Evolutionary conservation across 768 basidiomycete species (phyloP).

Genomic region (Rickenella mellea): DNA sequence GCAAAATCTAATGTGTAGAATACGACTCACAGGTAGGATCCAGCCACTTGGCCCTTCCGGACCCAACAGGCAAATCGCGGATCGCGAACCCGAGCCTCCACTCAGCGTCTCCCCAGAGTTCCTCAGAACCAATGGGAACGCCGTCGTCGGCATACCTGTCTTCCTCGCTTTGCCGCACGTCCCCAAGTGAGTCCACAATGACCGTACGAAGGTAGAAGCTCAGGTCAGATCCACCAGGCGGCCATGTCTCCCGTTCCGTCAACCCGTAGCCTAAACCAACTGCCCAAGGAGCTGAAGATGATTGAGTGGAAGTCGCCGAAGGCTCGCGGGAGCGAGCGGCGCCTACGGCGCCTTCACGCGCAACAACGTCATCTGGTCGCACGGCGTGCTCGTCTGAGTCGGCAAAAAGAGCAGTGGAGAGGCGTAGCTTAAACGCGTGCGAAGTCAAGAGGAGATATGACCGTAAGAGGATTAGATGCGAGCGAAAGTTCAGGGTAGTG

Average conservation of each 20-base stretch:
- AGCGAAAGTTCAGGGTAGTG: constrained; percentile 56
- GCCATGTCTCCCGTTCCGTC: constrained; percentile 73
- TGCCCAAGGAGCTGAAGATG: constrained; percentile 32
- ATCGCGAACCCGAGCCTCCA: constrained; percentile 69
- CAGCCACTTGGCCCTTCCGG: constrained; percentile 67
- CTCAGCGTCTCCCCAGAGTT: constrained; percentile 19
- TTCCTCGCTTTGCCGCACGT: constrained; percentile 1
- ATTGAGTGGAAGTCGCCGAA: constrained; percentile 14
- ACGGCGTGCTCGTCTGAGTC: constrained; percentile 58
- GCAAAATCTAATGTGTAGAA: not conserved
- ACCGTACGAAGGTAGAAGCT: constrained; percentile 79
- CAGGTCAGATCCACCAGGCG: constrained; percentile 77
- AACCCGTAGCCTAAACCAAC: constrained; percentile 68
- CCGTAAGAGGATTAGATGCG: constrained; percentile 59
- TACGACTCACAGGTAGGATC: constrained; percentile 66
- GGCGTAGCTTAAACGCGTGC: constrained; percentile 61
- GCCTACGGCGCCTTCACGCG: not conserved
- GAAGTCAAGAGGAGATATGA: constrained; percentile 70
- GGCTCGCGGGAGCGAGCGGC: not conserved
- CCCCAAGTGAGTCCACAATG: constrained; percentile 69
- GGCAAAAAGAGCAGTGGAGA: constrained; percentile 68
- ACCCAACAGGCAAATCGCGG: constrained; percentile 55
- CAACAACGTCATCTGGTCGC: not conserved
- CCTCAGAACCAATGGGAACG: constrained; percentile 9
- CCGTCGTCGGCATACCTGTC: constrained; percentile 2